Conservation (phyloP, 2,329 filamentous ascomycete species). For the Phaeosphaeria sp. region DNA sequence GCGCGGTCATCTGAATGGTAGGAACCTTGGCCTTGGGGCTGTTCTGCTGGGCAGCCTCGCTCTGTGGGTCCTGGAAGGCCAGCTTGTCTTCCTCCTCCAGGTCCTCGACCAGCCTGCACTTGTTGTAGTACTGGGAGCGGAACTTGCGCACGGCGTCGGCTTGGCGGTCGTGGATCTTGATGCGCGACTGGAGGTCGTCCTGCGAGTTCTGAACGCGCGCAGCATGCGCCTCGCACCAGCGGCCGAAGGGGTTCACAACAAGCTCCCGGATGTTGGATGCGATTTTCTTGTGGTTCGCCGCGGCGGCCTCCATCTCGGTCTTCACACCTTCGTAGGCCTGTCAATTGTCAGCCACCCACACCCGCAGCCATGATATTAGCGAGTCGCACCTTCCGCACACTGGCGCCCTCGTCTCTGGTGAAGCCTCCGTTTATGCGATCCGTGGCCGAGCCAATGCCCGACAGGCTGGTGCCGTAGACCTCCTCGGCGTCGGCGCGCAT, state of each 20-base stretch:
- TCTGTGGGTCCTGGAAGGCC: conserved; percentile 86
- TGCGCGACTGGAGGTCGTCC: conserved; percentile 87
- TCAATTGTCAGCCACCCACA: conserved; percentile 24
- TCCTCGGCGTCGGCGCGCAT: conserved; percentile 97
- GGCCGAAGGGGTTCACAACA: conserved; percentile 90
- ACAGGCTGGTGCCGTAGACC: conserved; percentile 79
- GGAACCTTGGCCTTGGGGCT: conserved; percentile 70
- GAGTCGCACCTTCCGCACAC: conserved; percentile 82
- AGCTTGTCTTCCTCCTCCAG: conserved; percentile 98
- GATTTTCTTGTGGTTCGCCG: conserved; percentile 92
- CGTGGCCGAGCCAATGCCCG: conserved; percentile 80
- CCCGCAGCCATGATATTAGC: not conserved
- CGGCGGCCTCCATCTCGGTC: conserved; percentile 88
- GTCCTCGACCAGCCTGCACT: conserved; percentile 94
- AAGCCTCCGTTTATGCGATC: conserved; percentile 88
- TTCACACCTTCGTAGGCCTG: conserved; percentile 95
- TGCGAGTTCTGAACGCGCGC: conserved; percentile 90
- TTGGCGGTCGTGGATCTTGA: conserved; percentile 93
- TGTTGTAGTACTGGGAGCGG: conserved; percentile 97
- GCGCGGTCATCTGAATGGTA: conserved; percentile 85
- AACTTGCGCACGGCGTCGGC: conserved; percentile 90
- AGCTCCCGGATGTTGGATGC: conserved; percentile 95
- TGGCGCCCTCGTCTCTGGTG: conserved; percentile 90
- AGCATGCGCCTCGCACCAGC: conserved; percentile 97
- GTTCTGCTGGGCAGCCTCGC: conserved; percentile 46